Conservation (phyloP, 768 basidiomycete species). For the Lyophyllum decastes region DNA sequence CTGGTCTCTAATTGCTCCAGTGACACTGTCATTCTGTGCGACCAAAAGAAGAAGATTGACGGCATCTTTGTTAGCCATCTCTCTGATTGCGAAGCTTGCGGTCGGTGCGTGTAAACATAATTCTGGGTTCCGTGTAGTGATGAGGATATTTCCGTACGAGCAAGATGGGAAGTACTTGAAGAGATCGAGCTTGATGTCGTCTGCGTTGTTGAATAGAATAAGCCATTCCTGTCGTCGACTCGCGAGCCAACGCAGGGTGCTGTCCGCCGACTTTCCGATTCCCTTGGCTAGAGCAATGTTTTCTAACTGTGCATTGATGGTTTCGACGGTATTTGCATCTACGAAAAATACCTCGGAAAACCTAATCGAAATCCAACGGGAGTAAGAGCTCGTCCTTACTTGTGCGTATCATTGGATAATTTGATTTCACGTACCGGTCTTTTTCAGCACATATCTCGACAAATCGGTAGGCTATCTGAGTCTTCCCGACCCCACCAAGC, state of each 20-base stretch:
- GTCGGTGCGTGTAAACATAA: background rate
- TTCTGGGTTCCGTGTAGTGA: slow-evolving; percentile 2
- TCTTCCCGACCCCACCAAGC: background rate
- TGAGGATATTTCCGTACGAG: slow-evolving; percentile 9
- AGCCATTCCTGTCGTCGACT: slow-evolving; percentile 1
- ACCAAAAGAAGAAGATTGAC: background rate
- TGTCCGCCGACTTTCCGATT: background rate
- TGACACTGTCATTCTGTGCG: background rate
- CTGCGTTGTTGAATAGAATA: slow-evolving; percentile 4
- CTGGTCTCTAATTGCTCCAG: background rate
- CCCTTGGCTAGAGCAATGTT: background rate
- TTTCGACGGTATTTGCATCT: background rate
- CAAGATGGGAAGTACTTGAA: background rate
- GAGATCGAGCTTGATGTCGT: background rate
- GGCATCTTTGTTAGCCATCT: background rate
- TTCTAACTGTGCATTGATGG: background rate
- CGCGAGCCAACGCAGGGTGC: background rate
- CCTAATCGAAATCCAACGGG: background rate
- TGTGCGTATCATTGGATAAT: too few relatives aligned
- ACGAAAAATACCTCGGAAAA: background rate
- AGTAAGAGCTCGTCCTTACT: too few relatives aligned
- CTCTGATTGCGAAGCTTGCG: background rate
- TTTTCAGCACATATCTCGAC: background rate
- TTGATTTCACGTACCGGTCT: background rate
- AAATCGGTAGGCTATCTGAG: too few relatives aligned